Percentiles rank a stretch among this genome's conserved stretches.
Conservation (phyloP, 768 basidiomycete genomes). For the Amylocystis lapponica region DNA sequence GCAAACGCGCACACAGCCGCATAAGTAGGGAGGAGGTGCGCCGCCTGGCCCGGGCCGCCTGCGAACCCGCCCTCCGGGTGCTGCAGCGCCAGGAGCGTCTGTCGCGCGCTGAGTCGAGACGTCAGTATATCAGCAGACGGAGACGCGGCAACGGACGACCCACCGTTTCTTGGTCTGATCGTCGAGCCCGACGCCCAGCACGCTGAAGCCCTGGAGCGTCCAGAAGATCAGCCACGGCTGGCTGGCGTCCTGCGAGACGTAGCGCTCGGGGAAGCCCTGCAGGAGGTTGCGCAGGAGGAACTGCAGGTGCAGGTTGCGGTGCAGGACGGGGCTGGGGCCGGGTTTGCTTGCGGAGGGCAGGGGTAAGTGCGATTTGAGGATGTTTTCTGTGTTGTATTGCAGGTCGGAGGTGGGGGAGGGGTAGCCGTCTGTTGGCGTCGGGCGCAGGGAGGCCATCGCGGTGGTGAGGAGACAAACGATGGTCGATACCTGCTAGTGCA, state of each 20-base stretch:
- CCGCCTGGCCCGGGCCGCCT: slow-evolving; percentile 84
- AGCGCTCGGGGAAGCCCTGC: slow-evolving; percentile 77
- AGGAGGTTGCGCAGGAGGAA: slow-evolving; percentile 68
- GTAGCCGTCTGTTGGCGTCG: slow-evolving; percentile 50
- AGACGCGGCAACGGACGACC: slow-evolving; percentile 11
- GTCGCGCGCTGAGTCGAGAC: slow-evolving; percentile 50
- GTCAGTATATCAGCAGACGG: slow-evolving; percentile 3
- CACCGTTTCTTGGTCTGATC: slow-evolving; percentile 72
- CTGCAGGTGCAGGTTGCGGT: slow-evolving; percentile 65
- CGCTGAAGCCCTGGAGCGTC: slow-evolving; percentile 79
- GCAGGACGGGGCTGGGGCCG: slow-evolving; percentile 33
- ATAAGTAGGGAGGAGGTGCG: slow-evolving; percentile 89
- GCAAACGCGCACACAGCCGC: slow-evolving; percentile 81
- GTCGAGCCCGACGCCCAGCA: slow-evolving; percentile 75
- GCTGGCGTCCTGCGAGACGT: slow-evolving; percentile 85
- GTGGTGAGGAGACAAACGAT: no score
- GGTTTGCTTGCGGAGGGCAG: slow-evolving; percentile 10
- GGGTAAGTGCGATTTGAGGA: slow-evolving; percentile 53
- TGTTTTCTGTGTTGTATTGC: slow-evolving; percentile 62
- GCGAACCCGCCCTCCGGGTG: slow-evolving; percentile 87
- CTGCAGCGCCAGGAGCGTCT: slow-evolving; percentile 78
- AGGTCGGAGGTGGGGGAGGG: slow-evolving; percentile 55
- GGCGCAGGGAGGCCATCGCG: no score
- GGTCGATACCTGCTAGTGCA: no score
- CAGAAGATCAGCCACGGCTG: slow-evolving; percentile 96